Base-by-base conservation (phyloP, 495 filamentous ascomycete genomes). In the Jackrogersella minutella region DNA sequence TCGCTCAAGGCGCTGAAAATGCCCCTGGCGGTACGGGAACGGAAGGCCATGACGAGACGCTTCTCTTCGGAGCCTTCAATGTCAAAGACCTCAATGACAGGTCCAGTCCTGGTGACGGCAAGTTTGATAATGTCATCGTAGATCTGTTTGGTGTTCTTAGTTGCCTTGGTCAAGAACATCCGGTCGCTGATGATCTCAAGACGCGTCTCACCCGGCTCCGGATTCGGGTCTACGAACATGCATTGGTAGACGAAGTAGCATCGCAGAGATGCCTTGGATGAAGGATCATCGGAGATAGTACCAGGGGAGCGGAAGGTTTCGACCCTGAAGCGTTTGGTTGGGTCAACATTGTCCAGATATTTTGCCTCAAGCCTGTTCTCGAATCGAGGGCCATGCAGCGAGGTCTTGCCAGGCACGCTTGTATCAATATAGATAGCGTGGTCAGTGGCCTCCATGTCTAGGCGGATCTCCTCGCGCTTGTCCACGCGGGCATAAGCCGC, bases 221-320 rank as follows among this genome's bases (percentile, higher is more conserved):
- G 88, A 66, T 92, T 89, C 9, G 86, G 77, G 52, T 88, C 86
- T 66, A 87, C 90, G 73, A 97, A 99, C 69, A 89, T 85, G 75
- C 93, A 97, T 78, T 97, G 90, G 78, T 99, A 99, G 55, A 98
- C 93, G 73, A 99, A 99, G 81, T 99, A 99, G 80, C 95, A 99
- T 57, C 95, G 91, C 39, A 99, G 82, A 56, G 94, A 90, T 50
- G 93, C 87, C 73, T 92, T 89, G 31, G 82, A 84, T 13, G 76
- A 65, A 30, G 76, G 65, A 26, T 76, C 76, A 52, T 81, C 76
- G 5, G 79, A 80, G 49, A 88, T 64, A 58, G 90, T 87, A 9
- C 90, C 90, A 2, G 92, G 93, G 0, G 95, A 98, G 46, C 95
- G 89, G 85, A 98, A 99, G 33, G 93, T 97, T 82, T 99, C 95